These are phyloP conservation scores for Plantago rigida DNA, from an alignment of 305 asterid genomes.

Conservation along the genomic window DNA sequence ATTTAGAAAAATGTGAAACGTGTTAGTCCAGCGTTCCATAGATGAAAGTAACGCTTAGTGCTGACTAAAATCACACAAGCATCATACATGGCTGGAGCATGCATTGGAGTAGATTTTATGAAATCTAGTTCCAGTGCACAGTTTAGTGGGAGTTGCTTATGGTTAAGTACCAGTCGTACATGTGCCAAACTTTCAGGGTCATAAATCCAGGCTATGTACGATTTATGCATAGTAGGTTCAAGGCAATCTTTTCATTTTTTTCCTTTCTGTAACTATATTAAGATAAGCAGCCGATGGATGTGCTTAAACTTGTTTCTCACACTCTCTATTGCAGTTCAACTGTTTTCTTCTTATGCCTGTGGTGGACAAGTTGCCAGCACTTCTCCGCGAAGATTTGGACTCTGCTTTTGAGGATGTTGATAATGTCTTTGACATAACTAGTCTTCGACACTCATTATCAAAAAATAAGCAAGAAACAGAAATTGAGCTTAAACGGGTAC, in stretches of 20 bases:
- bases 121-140: not conserved
- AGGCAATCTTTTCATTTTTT: not conserved
- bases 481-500: conserved; percentile 84
- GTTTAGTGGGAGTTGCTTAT: too few relatives aligned
- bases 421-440: conserved; percentile 70
- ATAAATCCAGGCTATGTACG: not conserved
- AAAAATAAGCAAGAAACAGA: conserved; percentile 71
- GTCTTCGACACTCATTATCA: conserved; percentile 64
- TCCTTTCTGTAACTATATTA: not conserved
- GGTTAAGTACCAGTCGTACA: too few relatives aligned
- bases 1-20: not conserved
- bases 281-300: not conserved
- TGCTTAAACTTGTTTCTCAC: conserved; percentile 15
- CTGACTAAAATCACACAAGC: not conserved
- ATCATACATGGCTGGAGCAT: not conserved
- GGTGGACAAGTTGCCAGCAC: conserved; percentile 92
- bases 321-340: conserved; percentile 61
- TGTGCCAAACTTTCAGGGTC: too few relatives aligned
- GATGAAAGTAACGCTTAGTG: too few relatives aligned
- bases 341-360: conserved; percentile 94
- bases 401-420: conserved; percentile 82
- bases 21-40: too few relatives aligned
- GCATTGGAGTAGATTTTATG: too few relatives aligned
- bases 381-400: conserved; percentile 77
- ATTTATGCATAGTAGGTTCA: not conserved